Conservation (phyloP, 2,329 filamentous ascomycete genomes). For the Parastagonospora nodorum region DNA sequence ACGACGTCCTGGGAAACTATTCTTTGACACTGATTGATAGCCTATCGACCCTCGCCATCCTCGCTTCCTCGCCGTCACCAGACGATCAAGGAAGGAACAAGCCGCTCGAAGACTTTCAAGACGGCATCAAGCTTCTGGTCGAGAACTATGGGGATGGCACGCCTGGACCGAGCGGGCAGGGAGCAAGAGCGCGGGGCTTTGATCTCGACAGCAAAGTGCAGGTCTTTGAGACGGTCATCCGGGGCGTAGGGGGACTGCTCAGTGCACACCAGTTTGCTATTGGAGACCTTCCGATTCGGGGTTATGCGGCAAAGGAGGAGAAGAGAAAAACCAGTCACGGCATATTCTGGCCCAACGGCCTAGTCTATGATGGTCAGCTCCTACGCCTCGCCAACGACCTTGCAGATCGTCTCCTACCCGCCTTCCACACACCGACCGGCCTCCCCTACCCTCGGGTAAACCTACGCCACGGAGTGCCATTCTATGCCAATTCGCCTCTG, state of each 20-base stretch:
- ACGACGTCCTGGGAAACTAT: slow-evolving; percentile 97
- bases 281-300: slow-evolving; percentile 83
- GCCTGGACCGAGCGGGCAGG: slow-evolving; percentile 68
- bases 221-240: slow-evolving; percentile 96
- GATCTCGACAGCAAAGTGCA: slow-evolving; percentile 98
- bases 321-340: slow-evolving; percentile 42
- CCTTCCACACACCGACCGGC: slow-evolving; percentile 88
- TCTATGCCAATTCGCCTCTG: slow-evolving; percentile 84
- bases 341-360: slow-evolving; percentile 75
- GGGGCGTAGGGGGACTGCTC: slow-evolving; percentile 85
- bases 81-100: slow-evolving; percentile 61
- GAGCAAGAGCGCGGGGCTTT: slow-evolving; percentile 78
- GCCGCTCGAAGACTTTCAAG: slow-evolving; percentile 68
- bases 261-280: slow-evolving; percentile 93
- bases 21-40: slow-evolving; percentile 95
- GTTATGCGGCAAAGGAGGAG: slow-evolving; percentile 64
- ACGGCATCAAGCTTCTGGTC: slow-evolving; percentile 76
- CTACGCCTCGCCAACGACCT: slow-evolving; percentile 88
- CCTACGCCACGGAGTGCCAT: slow-evolving; percentile 85
- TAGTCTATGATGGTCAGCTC: slow-evolving; percentile 87
- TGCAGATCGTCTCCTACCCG: slow-evolving; percentile 80
- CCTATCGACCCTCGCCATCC: slow-evolving; percentile 88
- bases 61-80: slow-evolving; percentile 72
- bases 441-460: slow-evolving; percentile 96
- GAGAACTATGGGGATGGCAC: slow-evolving; percentile 86